Conservation (phyloP, 768 basidiomycete genomes). For the Suillus clintonianus region DNA sequence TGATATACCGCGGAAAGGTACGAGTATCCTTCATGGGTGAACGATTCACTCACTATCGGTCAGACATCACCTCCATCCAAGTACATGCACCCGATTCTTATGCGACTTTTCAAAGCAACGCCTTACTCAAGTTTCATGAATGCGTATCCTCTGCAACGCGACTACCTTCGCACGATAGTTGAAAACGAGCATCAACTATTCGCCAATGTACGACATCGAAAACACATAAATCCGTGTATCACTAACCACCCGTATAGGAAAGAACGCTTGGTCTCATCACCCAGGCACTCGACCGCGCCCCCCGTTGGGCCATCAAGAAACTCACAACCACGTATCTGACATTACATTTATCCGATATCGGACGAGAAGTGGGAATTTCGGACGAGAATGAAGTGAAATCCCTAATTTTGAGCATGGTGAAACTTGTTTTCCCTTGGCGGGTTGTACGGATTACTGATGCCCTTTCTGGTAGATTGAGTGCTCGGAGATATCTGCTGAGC, state of each 20-base stretch:
- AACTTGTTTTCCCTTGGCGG: constrained; percentile 13
- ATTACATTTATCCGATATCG: constrained; percentile 73
- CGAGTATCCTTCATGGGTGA: constrained; percentile 3
- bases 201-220: constrained; percentile 39
- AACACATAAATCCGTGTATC: not conserved
- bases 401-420: constrained; percentile 74
- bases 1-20: constrained; percentile 78
- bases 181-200: constrained; percentile 61
- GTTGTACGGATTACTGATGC: not conserved
- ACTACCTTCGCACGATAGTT: constrained; percentile 44
- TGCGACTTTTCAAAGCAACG: constrained; percentile 64
- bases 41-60: constrained; percentile 30
- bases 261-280: constrained; percentile 69
- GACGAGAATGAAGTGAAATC: constrained; percentile 55
- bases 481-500: constrained; percentile 66
- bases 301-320: constrained; percentile 77
- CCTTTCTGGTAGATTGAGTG: constrained; percentile 59
- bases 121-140: constrained; percentile 66
- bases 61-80: constrained; percentile 58
- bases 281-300: constrained; percentile 68
- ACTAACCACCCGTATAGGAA: constrained; percentile 46
- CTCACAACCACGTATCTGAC: constrained; percentile 84
- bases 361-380: constrained; percentile 43
- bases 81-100: constrained; percentile 63
- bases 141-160: constrained; percentile 61